Evolutionary conservation across 2,329 filamentous ascomycete species (phyloP), one percentile per base, ranked within the genome.

Genomic region (Claviceps spartinae): DNA sequence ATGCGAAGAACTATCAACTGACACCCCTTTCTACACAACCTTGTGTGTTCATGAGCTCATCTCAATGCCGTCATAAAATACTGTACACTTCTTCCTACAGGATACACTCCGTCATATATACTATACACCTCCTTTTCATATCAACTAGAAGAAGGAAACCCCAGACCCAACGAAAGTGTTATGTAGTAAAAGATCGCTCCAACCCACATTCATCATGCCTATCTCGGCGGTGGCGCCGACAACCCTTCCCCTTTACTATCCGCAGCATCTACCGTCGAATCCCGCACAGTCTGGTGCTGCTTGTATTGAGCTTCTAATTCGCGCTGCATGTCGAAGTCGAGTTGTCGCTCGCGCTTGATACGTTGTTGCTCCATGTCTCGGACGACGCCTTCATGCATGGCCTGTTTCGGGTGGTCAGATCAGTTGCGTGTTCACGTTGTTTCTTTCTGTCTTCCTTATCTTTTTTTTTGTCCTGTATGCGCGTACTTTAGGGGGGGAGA

Each of bases 321-420:
- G 56, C 77, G 79, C 65, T 98, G 93, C 79, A 95, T 81, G 58
- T 97, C 90, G 63, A 98, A 98, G 65, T 98, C 93, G 49, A 89
- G 80, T 67, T 94, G 87, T 54, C 93, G 83, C 67, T 98, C 93
- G 58, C 81, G 79, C 71, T 96, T 96, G 58, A 96, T 67, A 46
- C 86, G 82, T 66, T 95, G 90, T 64, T 94, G 88, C 64, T 97
- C 91, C 76, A 96, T 86, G 63, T 98, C 93, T 57, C 91, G 86
- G 57, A 97, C 74, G 43, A 98, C 93, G 45, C 93, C 93, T 59
- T 85, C 81, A 64, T 98, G 93, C 93, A 98, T 98, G 53, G 88
- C 86, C 93, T 91, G 56, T 30, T 13, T 37, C 13, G 16, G 20
- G 20, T 16, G 20, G 22, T 49, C 58, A 47, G 50, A 38, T 13